These are phyloP conservation scores for Psophocarpus tetragonolobus DNA, from an alignment of 306 rosid genomes.

Conservation along the genomic window DNA sequence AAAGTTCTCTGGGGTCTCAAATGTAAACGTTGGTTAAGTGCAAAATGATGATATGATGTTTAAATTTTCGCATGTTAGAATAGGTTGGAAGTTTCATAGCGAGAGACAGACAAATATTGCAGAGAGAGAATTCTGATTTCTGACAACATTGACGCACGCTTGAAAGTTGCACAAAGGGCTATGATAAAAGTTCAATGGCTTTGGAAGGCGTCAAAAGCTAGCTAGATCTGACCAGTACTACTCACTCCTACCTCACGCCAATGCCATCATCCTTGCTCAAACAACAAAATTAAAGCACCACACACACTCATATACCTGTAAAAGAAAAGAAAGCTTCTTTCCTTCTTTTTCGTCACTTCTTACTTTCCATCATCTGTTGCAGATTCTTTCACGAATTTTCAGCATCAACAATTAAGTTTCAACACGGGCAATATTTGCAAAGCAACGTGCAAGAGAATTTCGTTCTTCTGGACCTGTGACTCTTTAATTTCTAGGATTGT, in stretches of 20 bases:
- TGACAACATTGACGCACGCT: slow-evolving; percentile 49
- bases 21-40: background rate
- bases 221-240: slow-evolving; percentile 26
- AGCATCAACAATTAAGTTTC: background rate
- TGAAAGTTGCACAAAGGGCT: slow-evolving; percentile 32
- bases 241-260: slow-evolving; percentile 40
- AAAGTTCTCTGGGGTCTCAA: background rate
- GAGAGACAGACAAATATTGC: slow-evolving; percentile 28
- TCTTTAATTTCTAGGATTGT: slow-evolving; percentile 20
- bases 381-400: slow-evolving; percentile 26
- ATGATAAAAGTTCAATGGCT: slow-evolving; percentile 43
- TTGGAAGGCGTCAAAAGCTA: slow-evolving; percentile 38
- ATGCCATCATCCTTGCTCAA: slow-evolving; percentile 21
- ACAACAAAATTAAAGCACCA: background rate
- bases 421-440: slow-evolving; percentile 12
- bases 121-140: slow-evolving; percentile 27
- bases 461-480: background rate
- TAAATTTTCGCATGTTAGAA: background rate
- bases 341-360: background rate
- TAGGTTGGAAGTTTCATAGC: slow-evolving; percentile 25
- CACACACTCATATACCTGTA: background rate
- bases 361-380: background rate
- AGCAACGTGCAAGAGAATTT: slow-evolving; percentile 10
- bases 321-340: background rate
- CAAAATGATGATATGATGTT: slow-evolving; percentile 5